These are phyloP conservation scores for Pinus tabuliformis DNA, from an alignment of 75 land plant species.

Conservation along the genomic window DNA sequence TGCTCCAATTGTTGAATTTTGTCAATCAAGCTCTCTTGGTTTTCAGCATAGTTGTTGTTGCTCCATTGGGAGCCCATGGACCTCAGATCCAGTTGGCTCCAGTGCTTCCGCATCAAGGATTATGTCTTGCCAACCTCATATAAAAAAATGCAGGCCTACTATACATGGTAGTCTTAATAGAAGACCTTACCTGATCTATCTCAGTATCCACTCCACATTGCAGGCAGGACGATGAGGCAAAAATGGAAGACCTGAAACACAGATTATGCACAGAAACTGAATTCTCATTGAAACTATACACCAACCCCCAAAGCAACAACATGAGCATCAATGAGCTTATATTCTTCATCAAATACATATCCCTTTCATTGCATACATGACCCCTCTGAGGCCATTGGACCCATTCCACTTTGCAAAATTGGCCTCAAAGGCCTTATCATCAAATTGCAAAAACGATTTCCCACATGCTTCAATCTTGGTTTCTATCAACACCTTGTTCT, in stretches of 20 bases:
- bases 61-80: neutral
- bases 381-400: constrained; percentile 56
- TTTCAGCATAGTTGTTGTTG: constrained; percentile 1
- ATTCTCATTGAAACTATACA: constrained; percentile 15
- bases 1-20: constrained; percentile 31
- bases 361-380: constrained; percentile 59
- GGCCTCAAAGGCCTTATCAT: constrained; percentile 14
- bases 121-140: constrained; percentile 32
- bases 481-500: constrained; percentile 41
- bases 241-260: constrained; percentile 32
- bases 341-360: constrained; percentile 44
- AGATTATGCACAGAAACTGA: constrained; percentile 18
- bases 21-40: constrained; percentile 8
- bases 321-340: constrained; percentile 49
- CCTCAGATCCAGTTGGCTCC: constrained; percentile 27
- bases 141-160: constrained; percentile 32
- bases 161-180: neutral
- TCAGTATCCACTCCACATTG: constrained; percentile 33
- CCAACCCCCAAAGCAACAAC: constrained; percentile 54
- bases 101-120: constrained; percentile 25
- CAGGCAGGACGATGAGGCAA: constrained; percentile 27
- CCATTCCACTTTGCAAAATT: constrained; percentile 21
- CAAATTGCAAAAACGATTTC: constrained; percentile 3
- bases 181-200: constrained; percentile 16
- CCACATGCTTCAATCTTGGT: constrained; percentile 23